Base-by-base conservation (phyloP, 495 filamentous ascomycete genomes). In the Neurospora terricola region DNA sequence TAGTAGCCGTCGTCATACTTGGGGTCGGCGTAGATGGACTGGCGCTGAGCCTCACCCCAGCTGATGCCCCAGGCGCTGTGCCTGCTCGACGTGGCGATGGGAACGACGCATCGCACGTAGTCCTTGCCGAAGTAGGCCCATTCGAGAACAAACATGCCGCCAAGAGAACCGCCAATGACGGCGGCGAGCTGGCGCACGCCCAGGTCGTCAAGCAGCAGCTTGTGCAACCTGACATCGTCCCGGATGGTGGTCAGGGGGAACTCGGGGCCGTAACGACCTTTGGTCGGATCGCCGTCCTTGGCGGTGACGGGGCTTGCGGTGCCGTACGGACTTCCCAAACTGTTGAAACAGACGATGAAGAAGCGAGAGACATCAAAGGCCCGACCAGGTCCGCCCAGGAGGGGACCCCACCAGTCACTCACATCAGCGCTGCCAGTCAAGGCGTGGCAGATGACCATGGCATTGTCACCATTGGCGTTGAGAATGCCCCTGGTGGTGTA, bases 11-110 rank as follows among this genome's bases (percentile, higher is more conserved):
- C 93, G 70, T 97, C 93, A 80, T 99, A 99, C 83, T 97, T 98
- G 27, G 96, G 96, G 78, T 99, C 96, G 74, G 93, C 93, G 82
- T 98, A 99, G 79, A 99, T 99, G 85, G 93, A 96, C 82, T 99
- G 96, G 70, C 96, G 85, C 83, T 99, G 96, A 30, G 96, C 95
- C 81, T 99, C 96, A 54, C 96, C 94, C 96, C 96, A 98, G 82
- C 94, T 97, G 77, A 99, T 99, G 48, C 96, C 93, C 96, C 96
- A 99, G n/a, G 96, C 96, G 74, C 94, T 97, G 79, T 98, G 96
- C 12, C 93, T 89, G 70, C 93, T 93, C 6, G 95, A 98, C 23
- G 96, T 98, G 36, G 96, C 96, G 76, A 99, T 96, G 4, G 96
- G 93, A 37, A 98, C 91, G 79, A 99, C 93, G 54, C 90, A 88